phyloP scores from a whole-genome alignment of 495 filamentous ascomycete species.

The Penicillium lagena region DNA sequence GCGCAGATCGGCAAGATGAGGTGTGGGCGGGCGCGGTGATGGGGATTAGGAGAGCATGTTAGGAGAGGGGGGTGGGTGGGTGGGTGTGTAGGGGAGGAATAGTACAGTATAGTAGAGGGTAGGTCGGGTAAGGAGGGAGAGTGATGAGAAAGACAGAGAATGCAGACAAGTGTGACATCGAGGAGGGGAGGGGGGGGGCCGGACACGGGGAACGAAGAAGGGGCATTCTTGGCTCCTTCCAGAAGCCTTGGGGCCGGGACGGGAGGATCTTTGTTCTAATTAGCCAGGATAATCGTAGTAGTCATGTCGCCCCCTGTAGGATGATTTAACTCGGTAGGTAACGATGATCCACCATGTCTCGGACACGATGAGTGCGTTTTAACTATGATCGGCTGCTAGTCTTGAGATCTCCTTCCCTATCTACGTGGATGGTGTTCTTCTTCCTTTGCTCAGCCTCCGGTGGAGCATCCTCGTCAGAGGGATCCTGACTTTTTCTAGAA shows the following conservation, averaged over 20 bases:
- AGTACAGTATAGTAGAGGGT: neutral
- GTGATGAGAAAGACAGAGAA: conserved; percentile 1
- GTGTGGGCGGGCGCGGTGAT: too few species aligned
- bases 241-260: conserved; percentile 18
- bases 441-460: conserved; percentile 8
- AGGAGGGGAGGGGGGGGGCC: neutral
- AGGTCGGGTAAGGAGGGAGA: neutral
- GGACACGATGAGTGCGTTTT: too few species aligned
- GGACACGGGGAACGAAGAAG: conserved; percentile 15
- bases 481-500: conserved; percentile 18
- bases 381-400: too few species aligned
- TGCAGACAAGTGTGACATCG: neutral
- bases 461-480: conserved; percentile 11
- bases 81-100: too few species aligned
- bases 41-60: too few species aligned
- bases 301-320: neutral
- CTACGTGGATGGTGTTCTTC: neutral
- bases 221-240: conserved; percentile 15
- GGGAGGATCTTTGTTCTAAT: conserved; percentile 13
- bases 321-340: neutral
- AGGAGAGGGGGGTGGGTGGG: too few species aligned
- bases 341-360: too few species aligned
- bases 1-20: too few species aligned
- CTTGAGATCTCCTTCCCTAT: too few species aligned
- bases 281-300: neutral